Conservation (phyloP, 2,329 filamentous ascomycete species). For the Fusarium odoratissimum region DNA sequence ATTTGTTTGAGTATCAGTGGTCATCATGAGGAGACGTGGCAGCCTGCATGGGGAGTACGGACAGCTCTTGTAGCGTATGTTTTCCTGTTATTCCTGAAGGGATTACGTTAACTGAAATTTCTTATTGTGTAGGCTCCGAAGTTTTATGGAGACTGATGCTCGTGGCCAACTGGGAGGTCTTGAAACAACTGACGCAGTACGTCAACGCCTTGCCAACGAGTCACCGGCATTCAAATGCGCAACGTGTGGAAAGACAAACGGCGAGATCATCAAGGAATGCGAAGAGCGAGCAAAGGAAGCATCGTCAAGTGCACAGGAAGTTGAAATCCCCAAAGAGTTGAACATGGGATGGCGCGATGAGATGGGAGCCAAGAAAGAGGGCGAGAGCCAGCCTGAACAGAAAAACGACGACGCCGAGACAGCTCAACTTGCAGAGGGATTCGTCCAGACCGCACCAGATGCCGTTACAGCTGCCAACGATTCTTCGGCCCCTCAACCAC, state of each 20-base stretch:
- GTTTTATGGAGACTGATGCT: conserved; percentile 93
- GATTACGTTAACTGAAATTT: conserved; percentile 1
- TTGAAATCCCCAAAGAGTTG: conserved; percentile 65
- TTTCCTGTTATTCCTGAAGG: neutral
- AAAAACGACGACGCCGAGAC: conserved; percentile 54
- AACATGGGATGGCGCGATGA: conserved; percentile 80
- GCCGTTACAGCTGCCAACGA: neutral
- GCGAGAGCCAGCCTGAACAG: conserved; percentile 13
- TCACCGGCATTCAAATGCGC: conserved; percentile 75
- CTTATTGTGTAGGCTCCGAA: conserved; percentile 65
- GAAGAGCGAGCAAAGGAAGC: conserved; percentile 65
- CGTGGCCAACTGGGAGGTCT: conserved; percentile 91
- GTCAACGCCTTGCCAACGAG: conserved; percentile 75
- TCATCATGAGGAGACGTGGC: conserved; percentile 98
- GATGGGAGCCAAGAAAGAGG: conserved; percentile 58
- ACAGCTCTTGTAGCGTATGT: conserved; percentile 79
- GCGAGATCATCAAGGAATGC: conserved; percentile 78
- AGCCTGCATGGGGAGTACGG: conserved; percentile 95
- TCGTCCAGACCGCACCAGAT: conserved; percentile 60
- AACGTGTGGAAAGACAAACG: conserved; percentile 77
- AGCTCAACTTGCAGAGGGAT: conserved; percentile 67
- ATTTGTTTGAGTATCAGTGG: conserved; percentile 95
- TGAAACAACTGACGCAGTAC: conserved; percentile 76
- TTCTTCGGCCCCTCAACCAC: conserved; percentile 6
- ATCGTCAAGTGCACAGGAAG: conserved; percentile 52